Evolutionary conservation across 768 basidiomycete genomes (phyloP), one percentile per base, ranked within the genome.

Genomic region (Auriscalpium orientale): DNA sequence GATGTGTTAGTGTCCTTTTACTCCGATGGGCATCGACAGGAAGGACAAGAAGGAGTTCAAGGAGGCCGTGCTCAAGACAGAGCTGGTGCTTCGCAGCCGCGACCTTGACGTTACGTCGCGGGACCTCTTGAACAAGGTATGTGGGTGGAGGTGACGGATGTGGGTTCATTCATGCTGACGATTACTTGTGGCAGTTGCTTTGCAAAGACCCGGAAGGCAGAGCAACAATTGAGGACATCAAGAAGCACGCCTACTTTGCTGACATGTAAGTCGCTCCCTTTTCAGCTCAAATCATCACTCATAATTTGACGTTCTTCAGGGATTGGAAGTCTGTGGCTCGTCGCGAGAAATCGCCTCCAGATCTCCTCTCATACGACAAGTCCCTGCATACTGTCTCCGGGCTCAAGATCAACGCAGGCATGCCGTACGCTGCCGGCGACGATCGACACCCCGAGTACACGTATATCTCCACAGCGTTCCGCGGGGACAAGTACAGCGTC

Each of bases 381-480:
- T 28, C 28, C 7, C 28, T 7, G 28, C 28, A 4, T 28, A 28
- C 28, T 28, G 28, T 28, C 28, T 28, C 28, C 28, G 28, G 28
- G 28, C 20, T 35, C 6, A n/a, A 18, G 11, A 18, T 33, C 49
- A 0, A 16, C n/a, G 20, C 51, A 35, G 51, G n/a, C 20, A 38
- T 21, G 35, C 33, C 34, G 22, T 18, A 40, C 40, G 18, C 37
- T 15, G 33, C 40, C 37, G n/a, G 28, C 37, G 51, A 52, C 36
- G 51, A 52, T 20, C 51, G 18, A n/a, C 43, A 52, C 21, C 51
- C 51, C 36, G 51, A 52, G 37, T 52, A 40, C 40, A 21, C 51
- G 38, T 52, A 40, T 28, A 13, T 52, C 18, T 22, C 51, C 15
- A 13, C n/a, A 38, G 18, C 16, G 37, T 44, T 52, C 51, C 51